Evolutionary conservation across 2,329 filamentous ascomycete species (phyloP), one percentile per base, ranked within the genome.

Genomic region (Xylariaceae sp.): DNA sequence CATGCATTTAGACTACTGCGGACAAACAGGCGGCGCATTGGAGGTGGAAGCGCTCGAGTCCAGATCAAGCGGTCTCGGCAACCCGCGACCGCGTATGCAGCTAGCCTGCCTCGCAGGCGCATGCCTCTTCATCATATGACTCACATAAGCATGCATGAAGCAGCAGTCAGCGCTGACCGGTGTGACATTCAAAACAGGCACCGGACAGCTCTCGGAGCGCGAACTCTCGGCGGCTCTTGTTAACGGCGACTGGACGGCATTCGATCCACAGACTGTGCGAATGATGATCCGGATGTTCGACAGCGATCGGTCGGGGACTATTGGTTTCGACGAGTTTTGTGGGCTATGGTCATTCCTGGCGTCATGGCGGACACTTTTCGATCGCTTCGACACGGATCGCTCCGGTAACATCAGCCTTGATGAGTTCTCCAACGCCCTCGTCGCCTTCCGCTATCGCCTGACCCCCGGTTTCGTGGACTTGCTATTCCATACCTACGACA

Each of bases 251-350:
- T 97, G 91, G 84, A 91, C 91, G 1, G 84, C 91, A 4, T 99
- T 99, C 72, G 92, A 99, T 73, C 82, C 86, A 4, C 89, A 96
- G 65, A 99, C 94, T 1, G 92, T 97, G 61, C 88, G 88, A 68
- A 96, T 97, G 91, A 97, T 99, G 92, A 97, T 99, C 63, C 89
- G 92, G 69, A 97, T 99, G 94, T 99, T 99, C 75, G 93, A 97
- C 75, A 90, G 88, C 53, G 90, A 97, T 74, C 88, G 90, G 64
- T 89, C 84, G 58, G 92, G 92, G 45, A 89, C 88, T 11, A 95
- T 99, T 71, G 92, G 89, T 57, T 97, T 96, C 72, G 87, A 94
- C 61, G 94, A 97, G 74, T 99, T 99, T 73, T 95, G 92, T 70
- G 93, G 91, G 15, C 80, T 99, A 18, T 99, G 94, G 94, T 91